Evolutionary conservation across 768 basidiomycete genomes (phyloP).

Genomic region (Clathrus columnatus): DNA sequence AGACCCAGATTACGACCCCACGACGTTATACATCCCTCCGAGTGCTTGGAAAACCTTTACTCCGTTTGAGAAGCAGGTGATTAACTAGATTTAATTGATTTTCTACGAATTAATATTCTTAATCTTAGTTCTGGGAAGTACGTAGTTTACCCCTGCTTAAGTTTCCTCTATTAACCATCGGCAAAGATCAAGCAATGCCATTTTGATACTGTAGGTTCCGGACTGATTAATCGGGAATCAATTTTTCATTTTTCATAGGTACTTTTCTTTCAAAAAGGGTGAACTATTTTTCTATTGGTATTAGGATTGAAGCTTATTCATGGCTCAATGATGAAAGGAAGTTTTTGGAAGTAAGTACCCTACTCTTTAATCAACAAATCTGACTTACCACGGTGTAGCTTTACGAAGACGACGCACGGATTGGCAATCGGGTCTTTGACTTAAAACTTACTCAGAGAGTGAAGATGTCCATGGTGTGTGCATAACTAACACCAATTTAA

Average conservation of each 20-base stretch:
- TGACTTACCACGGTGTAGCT: constrained; percentile 28
- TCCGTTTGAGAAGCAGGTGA: constrained; percentile 87
- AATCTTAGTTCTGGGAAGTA: constrained; percentile 64
- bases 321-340: constrained; percentile 37
- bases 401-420: constrained; percentile 93
- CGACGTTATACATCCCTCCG: constrained; percentile 75
- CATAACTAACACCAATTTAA: neutral
- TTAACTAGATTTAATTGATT: constrained; percentile 8
- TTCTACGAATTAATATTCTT: neutral
- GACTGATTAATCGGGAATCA: constrained; percentile 15
- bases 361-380: neutral
- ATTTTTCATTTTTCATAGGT: constrained; percentile 36
- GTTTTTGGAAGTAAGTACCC: constrained; percentile 64
- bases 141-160: neutral
- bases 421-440: constrained; percentile 93
- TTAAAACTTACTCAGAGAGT: constrained; percentile 86
- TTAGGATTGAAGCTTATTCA: neutral
- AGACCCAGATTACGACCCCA: constrained; percentile 83
- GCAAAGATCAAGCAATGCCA: constrained; percentile 93
- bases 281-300: constrained; percentile 12
- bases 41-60: constrained; percentile 77
- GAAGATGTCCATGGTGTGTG: constrained; percentile 96
- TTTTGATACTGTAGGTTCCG: constrained; percentile 69
- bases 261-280: constrained; percentile 98
- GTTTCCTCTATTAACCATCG: constrained; percentile 5